Base-by-base conservation (phyloP, 495 filamentous ascomycete species). In the Haplographium delicatum region DNA sequence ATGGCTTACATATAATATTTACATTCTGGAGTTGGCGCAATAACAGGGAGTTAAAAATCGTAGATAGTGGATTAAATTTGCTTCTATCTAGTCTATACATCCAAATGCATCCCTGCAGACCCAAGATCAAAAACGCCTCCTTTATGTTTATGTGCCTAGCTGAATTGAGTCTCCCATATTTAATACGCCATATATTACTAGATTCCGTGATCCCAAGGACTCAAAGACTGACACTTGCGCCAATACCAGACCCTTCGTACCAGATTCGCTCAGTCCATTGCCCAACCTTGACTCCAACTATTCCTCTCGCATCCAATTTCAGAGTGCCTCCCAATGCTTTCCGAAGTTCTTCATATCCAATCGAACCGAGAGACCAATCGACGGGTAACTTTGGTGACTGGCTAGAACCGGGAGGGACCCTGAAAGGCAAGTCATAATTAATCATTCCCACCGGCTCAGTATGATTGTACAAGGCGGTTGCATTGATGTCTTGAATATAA, bases 311-410 rank as follows among this genome's bases (percentile, higher is more conserved):
- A 66, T 89, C 84, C 51, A 98, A 62, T 64, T 84, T 83, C 56
- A 96, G 64, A 23, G 68, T 70, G 0, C 91, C 89, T 9, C 91
- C 89, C n/a, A 98, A 64, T n/a, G 93, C 91, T 58, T 80, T 80
- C 57, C 72, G 80, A 24, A 98, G 68, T 27, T 82, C 83, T 20
- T 87, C 84, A 64, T 91, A 95, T 2, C 91, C 93, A 33, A 94
- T 81, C 9, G 83, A 81, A 11, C 77, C 83, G 1, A 91, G 46
- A 35, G 76, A 79, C 80, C 91, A 85, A 23, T 84, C 72, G 5
- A 96, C 91, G 0, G 93, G 91, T 40, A 98, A 59, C 49, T 72
- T 76, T 2, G 93, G 93, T 2, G 82, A 85, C 46, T 73, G 63
- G 3, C 81, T 81, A 3, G 69, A 61, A 6, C 89, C 89, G 0